These are phyloP conservation scores for Epichloe baconii DNA, from an alignment of 2,329 filamentous ascomycete species.

Conservation along the genomic window DNA sequence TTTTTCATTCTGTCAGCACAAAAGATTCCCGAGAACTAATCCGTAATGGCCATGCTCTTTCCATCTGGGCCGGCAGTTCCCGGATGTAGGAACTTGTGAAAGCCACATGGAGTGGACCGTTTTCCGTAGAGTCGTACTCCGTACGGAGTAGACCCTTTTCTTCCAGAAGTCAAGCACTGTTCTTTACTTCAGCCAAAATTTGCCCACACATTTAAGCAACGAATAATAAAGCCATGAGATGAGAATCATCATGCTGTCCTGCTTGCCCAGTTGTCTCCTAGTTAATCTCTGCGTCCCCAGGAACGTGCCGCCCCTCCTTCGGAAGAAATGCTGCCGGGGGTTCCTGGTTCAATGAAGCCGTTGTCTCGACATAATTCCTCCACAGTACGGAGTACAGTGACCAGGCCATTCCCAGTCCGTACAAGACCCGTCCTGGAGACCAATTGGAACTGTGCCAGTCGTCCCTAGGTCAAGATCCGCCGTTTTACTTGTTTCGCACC, in stretches of 20 bases:
- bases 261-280: no score
- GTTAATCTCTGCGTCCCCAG: no score
- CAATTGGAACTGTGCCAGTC: neutral
- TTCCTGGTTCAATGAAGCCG: no score
- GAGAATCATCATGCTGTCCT: no score
- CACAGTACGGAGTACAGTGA: no score
- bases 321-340: no score
- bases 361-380: no score
- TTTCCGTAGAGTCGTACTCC: neutral
- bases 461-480: neutral
- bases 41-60: neutral
- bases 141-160: neutral
- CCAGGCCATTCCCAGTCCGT: no score
- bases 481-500: constrained; percentile 2
- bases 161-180: no score
- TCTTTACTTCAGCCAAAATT: no score
- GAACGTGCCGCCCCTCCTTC: neutral
- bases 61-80: constrained; percentile 4
- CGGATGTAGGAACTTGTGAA: neutral
- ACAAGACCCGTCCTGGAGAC: neutral
- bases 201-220: no score
- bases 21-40: constrained; percentile 10
- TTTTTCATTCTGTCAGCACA: neutral
- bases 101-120: neutral
- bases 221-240: no score